Conservation (phyloP, 1,284 basidiomycete genomes). For the Tremellales sp. region DNA sequence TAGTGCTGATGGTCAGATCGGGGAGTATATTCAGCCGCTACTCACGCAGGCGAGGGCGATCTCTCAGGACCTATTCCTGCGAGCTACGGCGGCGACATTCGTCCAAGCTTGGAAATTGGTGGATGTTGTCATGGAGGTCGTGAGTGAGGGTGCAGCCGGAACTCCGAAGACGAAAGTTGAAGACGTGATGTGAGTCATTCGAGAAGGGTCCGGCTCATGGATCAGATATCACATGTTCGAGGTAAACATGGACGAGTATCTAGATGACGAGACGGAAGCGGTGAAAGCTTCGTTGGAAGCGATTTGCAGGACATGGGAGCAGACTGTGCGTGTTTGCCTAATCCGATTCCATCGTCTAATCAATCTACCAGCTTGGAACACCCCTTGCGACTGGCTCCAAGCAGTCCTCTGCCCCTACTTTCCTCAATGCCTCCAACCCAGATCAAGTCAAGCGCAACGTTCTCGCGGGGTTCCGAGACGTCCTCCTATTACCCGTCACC, state of each 20-base stretch:
- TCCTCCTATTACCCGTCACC: conserved; percentile 86
- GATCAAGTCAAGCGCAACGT: conserved; percentile 90
- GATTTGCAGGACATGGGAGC: conserved; percentile 76
- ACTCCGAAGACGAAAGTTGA: conserved; percentile 58
- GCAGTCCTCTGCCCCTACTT: conserved; percentile 51
- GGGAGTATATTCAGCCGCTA: conserved; percentile 78
- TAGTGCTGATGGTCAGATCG: conserved; percentile 56
- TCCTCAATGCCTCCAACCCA: conserved; percentile 80
- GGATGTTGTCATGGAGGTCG: conserved; percentile 60
- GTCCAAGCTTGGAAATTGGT: conserved; percentile 82
- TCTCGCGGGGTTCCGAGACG: conserved; percentile 82
- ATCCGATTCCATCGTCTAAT: neutral
- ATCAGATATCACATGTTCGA: conserved; percentile 87
- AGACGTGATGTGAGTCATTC: conserved; percentile 66
- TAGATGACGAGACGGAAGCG: conserved; percentile 85
- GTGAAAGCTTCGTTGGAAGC: conserved; percentile 69
- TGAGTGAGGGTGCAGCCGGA: conserved; percentile 37
- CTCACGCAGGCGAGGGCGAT: conserved; percentile 73
- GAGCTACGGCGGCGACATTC: conserved; percentile 84
- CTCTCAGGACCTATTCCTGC: conserved; percentile 68
- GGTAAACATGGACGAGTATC: conserved; percentile 90
- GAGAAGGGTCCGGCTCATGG: conserved; percentile 6
- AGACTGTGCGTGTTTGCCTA: conserved; percentile 17
- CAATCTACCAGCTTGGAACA: conserved; percentile 10
- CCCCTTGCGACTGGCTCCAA: conserved; percentile 9